phyloP scores from a whole-genome alignment of 495 filamentous ascomycete species.

The Xylaria curta region DNA sequence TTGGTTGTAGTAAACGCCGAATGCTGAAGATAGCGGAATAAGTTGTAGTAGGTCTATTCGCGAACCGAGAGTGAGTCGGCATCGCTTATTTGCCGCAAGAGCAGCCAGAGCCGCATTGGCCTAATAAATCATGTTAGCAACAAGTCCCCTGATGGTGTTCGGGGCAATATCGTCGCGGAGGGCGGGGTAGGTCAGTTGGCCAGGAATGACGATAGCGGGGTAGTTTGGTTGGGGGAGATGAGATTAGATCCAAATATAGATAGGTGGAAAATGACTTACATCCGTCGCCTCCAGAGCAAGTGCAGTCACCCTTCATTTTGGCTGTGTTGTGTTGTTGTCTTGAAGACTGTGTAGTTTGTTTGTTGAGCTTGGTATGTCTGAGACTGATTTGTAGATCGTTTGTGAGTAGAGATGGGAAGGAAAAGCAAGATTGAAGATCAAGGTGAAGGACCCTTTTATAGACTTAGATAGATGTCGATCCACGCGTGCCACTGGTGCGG shows the following conservation, averaged over 20 bases:
- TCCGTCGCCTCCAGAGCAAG: constrained; percentile 52
- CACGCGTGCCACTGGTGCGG: not conserved
- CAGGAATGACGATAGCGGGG: constrained; percentile 24
- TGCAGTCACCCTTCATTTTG: constrained; percentile 56
- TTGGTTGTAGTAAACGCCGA: constrained; percentile 5
- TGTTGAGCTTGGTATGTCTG: not conserved
- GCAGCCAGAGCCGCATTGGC: constrained; percentile 49
- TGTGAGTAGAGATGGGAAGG: not conserved
- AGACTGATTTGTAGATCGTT: not conserved
- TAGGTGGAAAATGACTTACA: constrained; percentile 45
- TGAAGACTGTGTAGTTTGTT: constrained; percentile 1
- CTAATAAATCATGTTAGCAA: constrained; percentile 30
- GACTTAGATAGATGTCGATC: not conserved
- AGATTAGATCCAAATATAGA: not conserved
- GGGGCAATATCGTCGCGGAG: not conserved
- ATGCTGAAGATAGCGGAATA: constrained; percentile 15
- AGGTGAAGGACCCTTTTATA: constrained; percentile 22
- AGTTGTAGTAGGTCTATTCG: constrained; percentile 9
- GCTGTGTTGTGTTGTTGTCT: constrained; percentile 33
- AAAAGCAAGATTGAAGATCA: not conserved
- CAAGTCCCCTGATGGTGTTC: not conserved
- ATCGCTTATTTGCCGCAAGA: constrained; percentile 45
- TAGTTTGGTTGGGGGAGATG: not conserved
- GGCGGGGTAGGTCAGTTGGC: constrained; percentile 16
- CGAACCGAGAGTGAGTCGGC: constrained; percentile 8